phyloP scores from a whole-genome alignment of 805 yeast genomes.

The Barnettozyma siamensis region DNA sequence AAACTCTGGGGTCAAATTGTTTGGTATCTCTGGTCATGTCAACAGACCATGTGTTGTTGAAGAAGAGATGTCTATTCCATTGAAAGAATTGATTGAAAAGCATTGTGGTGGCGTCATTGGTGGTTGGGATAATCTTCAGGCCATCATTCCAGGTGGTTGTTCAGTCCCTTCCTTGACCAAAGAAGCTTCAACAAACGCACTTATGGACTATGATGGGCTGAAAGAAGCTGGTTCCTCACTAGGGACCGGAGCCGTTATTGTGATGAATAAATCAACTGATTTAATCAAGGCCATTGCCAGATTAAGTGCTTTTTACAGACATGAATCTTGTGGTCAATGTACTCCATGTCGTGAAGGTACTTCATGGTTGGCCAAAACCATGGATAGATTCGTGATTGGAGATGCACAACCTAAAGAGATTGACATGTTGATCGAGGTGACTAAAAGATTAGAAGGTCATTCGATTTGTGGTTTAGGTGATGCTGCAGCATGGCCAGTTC shows the following conservation, averaged over 20 bases:
- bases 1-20: conserved; percentile 77
- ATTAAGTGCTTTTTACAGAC: conserved; percentile 78
- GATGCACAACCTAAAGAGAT: conserved; percentile 79
- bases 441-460: conserved; percentile 86
- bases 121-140: conserved; percentile 88
- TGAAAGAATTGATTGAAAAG: conserved; percentile 74
- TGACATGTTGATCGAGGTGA: conserved; percentile 77
- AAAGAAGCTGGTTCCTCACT: conserved; percentile 82
- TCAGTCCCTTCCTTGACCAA: conserved; percentile 80
- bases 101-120: conserved; percentile 91
- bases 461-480: conserved; percentile 91
- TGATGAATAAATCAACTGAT: conserved; percentile 83
- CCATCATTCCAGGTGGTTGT: conserved; percentile 87
- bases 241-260: conserved; percentile 92
- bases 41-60: conserved; percentile 91
- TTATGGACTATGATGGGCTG: conserved; percentile 87
- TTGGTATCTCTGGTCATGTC: conserved; percentile 85
- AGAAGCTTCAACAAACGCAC: conserved; percentile 56
- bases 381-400: conserved; percentile 75
- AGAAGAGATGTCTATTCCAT: conserved; percentile 89
- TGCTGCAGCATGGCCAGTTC: conserved; percentile 93
- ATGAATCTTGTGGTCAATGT: conserved; percentile 93
- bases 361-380: conserved; percentile 75
- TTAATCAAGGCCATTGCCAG: conserved; percentile 82
- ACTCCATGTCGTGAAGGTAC: conserved; percentile 95